Evolutionary conservation across 2,329 filamentous ascomycete species (phyloP).

Genomic region (Ophiostoma ulmi): DNA sequence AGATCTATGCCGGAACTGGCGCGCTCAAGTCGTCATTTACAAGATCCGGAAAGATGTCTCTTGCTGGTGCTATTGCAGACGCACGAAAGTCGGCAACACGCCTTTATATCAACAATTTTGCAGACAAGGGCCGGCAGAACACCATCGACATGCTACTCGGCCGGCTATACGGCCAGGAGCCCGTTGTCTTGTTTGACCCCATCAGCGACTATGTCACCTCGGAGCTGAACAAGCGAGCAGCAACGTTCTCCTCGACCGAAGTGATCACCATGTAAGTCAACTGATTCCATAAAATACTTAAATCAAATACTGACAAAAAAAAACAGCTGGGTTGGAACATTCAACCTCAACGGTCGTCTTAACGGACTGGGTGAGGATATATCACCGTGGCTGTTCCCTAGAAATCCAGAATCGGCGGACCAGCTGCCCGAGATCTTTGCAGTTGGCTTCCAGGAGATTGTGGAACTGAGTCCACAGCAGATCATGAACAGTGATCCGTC

Average conservation of each 20-base stretch:
- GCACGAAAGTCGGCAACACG: constrained; percentile 89
- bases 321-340: constrained; percentile 67
- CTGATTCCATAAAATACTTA: not conserved
- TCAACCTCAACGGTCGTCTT: constrained; percentile 89
- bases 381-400: constrained; percentile 76
- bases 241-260: constrained; percentile 70
- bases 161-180: constrained; percentile 72
- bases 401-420: constrained; percentile 43
- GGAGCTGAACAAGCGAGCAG: constrained; percentile 63
- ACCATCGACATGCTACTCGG: constrained; percentile 93
- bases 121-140: constrained; percentile 85
- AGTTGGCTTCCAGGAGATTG: constrained; percentile 95
- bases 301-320: not conserved
- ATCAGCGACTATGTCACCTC: constrained; percentile 83
- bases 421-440: constrained; percentile 78
- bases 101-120: constrained; percentile 96
- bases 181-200: constrained; percentile 85
- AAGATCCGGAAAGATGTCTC: constrained; percentile 87
- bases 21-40: constrained; percentile 95
- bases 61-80: constrained; percentile 91
- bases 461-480: constrained; percentile 94
- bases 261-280: constrained; percentile 63
- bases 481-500: constrained; percentile 98
- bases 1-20: constrained; percentile 94
- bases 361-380: constrained; percentile 73